Conservation (phyloP, 805 yeast genomes). For the Saturnispora besseyi region DNA sequence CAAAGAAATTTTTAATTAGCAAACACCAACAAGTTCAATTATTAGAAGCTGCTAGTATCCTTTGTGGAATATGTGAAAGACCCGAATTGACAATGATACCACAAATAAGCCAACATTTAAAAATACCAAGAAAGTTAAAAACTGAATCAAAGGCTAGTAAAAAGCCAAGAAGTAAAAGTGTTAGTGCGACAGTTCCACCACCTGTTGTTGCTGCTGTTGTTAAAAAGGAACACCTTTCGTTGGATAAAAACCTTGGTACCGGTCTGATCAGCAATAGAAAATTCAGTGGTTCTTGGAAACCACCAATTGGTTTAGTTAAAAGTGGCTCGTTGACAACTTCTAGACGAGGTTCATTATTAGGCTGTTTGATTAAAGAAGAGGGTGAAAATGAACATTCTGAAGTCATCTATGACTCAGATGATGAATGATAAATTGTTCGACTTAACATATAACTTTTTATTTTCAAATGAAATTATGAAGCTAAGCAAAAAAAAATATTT, state of each 20-base stretch:
- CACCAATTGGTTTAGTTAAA: constrained; percentile 10
- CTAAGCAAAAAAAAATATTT: background rate
- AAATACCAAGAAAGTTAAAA: constrained; percentile 8
- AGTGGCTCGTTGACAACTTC: constrained; percentile 10
- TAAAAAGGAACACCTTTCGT: background rate
- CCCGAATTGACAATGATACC: background rate
- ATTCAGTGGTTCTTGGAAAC: constrained; percentile 9
- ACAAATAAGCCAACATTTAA: background rate
- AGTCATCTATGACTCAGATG: constrained; percentile 9
- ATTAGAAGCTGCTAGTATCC: constrained; percentile 66
- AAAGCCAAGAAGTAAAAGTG: constrained; percentile 8
- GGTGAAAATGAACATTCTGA: constrained; percentile 10
- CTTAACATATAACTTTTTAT: background rate
- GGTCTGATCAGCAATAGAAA: constrained; percentile 6
- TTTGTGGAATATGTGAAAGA: constrained; percentile 61
- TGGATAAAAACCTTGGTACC: background rate
- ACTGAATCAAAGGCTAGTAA: constrained; percentile 12
- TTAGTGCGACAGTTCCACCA: background rate
- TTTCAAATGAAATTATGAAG: too few relatives aligned
- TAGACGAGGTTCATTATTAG: constrained; percentile 13
- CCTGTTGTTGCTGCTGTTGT: background rate
- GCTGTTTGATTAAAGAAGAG: constrained; percentile 11
- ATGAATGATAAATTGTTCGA: background rate
- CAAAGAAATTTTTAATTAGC: constrained; percentile 70
- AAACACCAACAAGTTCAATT: constrained; percentile 84